Conservation (phyloP, 257 asterid genomes). For the Handroanthus guayacan region DNA sequence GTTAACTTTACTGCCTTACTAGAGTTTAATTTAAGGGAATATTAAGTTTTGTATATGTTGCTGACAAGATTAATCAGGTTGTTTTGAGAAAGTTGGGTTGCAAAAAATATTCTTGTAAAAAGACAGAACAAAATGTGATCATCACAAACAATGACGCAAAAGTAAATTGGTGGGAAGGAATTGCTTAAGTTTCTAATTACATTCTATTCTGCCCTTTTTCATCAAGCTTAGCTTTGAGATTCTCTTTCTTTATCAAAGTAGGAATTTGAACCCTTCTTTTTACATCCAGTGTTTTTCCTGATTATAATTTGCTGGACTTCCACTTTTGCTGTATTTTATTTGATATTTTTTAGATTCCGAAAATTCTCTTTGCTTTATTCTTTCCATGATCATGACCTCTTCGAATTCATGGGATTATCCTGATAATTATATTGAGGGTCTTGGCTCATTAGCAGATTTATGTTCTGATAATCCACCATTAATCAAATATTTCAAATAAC, state of each 20-base stretch:
- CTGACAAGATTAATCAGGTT: not conserved
- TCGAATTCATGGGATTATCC: not conserved
- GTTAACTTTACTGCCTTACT: too few species aligned
- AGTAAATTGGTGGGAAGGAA: slow-evolving; percentile 35
- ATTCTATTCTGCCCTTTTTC: slow-evolving; percentile 13
- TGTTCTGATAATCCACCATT: not conserved
- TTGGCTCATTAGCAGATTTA: not conserved
- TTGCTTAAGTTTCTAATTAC: slow-evolving; percentile 22
- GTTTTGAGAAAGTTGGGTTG: slow-evolving; percentile 30
- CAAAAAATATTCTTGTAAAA: slow-evolving; percentile 34
- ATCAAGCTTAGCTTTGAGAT: slow-evolving; percentile 33
- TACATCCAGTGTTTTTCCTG: slow-evolving; percentile 1
- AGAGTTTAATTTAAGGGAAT: not conserved
- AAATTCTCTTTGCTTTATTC: not conserved
- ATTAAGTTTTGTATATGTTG: not conserved
- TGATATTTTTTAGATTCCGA: slow-evolving; percentile 1
- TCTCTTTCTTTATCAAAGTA: slow-evolving; percentile 37
- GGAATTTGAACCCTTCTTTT: not conserved
- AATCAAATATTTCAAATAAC: not conserved
- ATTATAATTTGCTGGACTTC: slow-evolving; percentile 29
- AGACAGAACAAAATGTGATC: slow-evolving; percentile 7
- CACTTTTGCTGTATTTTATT: not conserved
- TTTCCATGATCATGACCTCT: slow-evolving; percentile 1
- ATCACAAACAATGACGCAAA: slow-evolving; percentile 22
- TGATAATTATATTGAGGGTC: not conserved